A percentile compares a stretch with the other conserved stretches of the same genome.
Evolutionary conservation across 176 grass and related monocot species (phyloP).

Genomic region (Carex myosuroides): DNA sequence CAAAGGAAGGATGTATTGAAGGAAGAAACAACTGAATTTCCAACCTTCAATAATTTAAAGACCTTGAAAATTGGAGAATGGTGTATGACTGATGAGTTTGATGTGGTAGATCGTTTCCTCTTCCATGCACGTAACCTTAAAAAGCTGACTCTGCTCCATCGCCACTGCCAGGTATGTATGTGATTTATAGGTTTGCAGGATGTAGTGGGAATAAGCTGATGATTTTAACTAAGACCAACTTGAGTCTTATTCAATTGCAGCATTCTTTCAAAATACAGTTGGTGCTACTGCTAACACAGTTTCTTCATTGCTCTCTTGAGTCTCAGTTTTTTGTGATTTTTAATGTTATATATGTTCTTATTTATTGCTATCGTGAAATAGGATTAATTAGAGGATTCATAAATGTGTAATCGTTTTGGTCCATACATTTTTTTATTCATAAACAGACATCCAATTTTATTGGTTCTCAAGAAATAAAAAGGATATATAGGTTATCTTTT

Average conservation of each 20-base stretch:
- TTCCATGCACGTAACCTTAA: not conserved
- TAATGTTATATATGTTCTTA: not conserved
- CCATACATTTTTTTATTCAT: too few species aligned
- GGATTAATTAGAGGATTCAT: not conserved
- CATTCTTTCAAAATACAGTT: not conserved
- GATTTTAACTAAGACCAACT: not conserved
- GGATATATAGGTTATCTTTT: too few species aligned
- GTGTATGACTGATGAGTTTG: not conserved
- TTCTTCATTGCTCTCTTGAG: too few species aligned
- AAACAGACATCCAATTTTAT: too few species aligned
- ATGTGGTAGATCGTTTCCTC: not conserved
- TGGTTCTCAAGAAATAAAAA: too few species aligned
- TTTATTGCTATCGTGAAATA: not conserved
- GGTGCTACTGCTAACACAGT: too few species aligned
- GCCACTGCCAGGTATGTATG: not conserved
- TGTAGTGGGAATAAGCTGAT: not conserved
- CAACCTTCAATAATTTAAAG: conserved; percentile 2
- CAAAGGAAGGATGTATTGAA: too few species aligned
- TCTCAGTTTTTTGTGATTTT: not conserved
- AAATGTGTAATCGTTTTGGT: not conserved
- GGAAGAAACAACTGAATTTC: not conserved
- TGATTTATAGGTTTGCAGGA: not conserved
- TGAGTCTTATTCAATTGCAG: not conserved
- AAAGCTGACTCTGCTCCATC: not conserved
- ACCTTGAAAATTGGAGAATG: conserved; percentile 6